Conservation (phyloP, 2,329 filamentous ascomycete species). For the Drechslerella stenobrocha region DNA sequence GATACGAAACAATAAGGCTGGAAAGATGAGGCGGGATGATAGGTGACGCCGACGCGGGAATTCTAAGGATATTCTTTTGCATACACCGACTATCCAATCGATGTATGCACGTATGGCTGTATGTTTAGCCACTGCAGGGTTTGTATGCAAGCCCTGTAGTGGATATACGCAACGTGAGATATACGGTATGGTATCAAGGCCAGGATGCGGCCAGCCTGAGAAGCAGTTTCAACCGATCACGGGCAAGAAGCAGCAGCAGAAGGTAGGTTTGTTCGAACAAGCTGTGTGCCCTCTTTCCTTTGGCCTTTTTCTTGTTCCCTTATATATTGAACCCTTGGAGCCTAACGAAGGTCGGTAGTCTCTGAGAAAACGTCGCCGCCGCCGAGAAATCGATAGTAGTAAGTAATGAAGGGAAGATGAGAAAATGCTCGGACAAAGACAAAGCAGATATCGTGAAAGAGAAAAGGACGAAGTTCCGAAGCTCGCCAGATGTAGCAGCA, state of each 20-base stretch:
- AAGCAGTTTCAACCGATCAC: constrained; percentile 33
- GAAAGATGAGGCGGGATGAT: not conserved
- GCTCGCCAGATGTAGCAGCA: constrained; percentile 3
- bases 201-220: constrained; percentile 9
- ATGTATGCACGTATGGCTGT: not conserved
- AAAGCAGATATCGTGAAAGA: constrained; percentile 19
- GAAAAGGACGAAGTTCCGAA: constrained; percentile 15
- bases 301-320: constrained; percentile 16
- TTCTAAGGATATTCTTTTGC: not conserved
- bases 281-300: constrained; percentile 16
- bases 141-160: constrained; percentile 3
- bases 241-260: constrained; percentile 40
- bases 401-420: constrained; percentile 22
- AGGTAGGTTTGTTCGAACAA: constrained; percentile 22
- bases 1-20: not conserved
- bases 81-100: not conserved
- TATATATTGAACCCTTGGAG: constrained; percentile 48
- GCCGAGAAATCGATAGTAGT: constrained; percentile 20
- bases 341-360: constrained; percentile 43
- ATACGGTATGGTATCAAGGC: constrained; percentile 9
- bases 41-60: not conserved
- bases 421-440: constrained; percentile 27
- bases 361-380: constrained; percentile 19
- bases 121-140: not conserved
- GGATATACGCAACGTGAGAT: constrained; percentile 21